Base-by-base conservation (phyloP, 2,329 filamentous ascomycete species). In the Coniella lustricola region DNA sequence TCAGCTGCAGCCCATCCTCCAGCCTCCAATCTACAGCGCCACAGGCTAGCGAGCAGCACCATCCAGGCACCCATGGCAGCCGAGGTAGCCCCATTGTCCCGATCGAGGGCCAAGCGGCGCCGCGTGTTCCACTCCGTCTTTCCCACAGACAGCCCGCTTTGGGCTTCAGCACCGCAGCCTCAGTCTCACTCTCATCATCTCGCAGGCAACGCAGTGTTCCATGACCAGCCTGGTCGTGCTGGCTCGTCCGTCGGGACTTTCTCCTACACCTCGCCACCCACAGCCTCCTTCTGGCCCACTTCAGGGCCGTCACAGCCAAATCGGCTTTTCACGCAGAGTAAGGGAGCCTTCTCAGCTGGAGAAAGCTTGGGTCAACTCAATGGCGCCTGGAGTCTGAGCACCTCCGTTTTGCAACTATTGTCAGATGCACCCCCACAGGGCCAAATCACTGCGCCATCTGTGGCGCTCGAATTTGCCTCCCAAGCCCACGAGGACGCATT, bases 381-480 rank as follows among this genome's bases (percentile, higher is more conserved):
- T 59, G 68, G 75, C 53, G 77, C 80, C 50, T 84, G 81, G 81
- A 76, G 81, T 59, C 65, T 70, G 22, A 79, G 83, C 52, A 83
- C 79, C 14, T 70, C 75, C 25, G 69, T 68, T 31, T 75, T 84
- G 39, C 70, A 72, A 40, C 67, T 84, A 18, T 76, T 79, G 8
- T 62, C 71, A n/a, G 76, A 75, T 9, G 74, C 77, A 37, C 67
- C 76, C 2, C 70, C 67, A 7, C 74, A 79, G 57, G 75, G 78
- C 57, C 75, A 73, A 20, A 77, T 77, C 57, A 76, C 75, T 25
- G 63, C 69, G 18, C 59, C 75, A 41, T 60, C 66, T 33, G 64
- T 72, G 14, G 68, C 69, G 55, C 64, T 64, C 7, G 64, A 69
- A 42, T 61, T 64, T 20, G 52, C 52, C 39, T 67, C 69, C 13